These are phyloP conservation scores for Tulasnella sp. DNA, from an alignment of 768 basidiomycete species.

Conservation along the genomic window DNA sequence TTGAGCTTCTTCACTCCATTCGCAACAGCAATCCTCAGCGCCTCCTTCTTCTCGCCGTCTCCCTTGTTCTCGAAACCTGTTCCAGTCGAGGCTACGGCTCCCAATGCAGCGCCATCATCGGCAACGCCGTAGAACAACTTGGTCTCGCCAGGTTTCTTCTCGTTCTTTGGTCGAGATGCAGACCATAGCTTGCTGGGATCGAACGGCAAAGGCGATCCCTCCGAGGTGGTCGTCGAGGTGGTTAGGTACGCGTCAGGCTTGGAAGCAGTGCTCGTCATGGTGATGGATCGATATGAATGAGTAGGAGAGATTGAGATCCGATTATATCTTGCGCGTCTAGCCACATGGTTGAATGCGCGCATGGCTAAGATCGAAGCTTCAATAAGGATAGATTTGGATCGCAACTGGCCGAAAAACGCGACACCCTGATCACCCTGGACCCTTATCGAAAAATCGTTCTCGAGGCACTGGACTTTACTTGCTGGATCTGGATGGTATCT, in stretches of 20 bases:
- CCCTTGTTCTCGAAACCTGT: slow-evolving; percentile 35
- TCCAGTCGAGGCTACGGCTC: slow-evolving; percentile 43
- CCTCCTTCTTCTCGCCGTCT: slow-evolving; percentile 44
- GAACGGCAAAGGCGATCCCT: slow-evolving; percentile 28
- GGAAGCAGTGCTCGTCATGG: not conserved
- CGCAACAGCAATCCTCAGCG: slow-evolving; percentile 60
- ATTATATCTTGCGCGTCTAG: no score
- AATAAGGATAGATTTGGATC: no score
- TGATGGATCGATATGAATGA: no score
- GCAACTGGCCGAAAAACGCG: no score
- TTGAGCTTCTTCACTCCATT: slow-evolving; percentile 61
- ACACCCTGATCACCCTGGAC: no score
- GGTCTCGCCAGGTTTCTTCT: slow-evolving; percentile 21
- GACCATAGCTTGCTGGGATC: slow-evolving; percentile 39
- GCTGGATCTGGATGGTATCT: no score
- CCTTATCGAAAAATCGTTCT: no score
- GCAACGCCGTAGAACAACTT: slow-evolving; percentile 25
- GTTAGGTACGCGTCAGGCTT: slow-evolving; percentile 37
- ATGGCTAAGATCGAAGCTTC: no score
- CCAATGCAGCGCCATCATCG: slow-evolving; percentile 9
- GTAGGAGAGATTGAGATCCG: no score
- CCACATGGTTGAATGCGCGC: no score
- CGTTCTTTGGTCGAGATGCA: slow-evolving; percentile 20
- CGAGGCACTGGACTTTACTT: no score
- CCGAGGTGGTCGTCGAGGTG: slow-evolving; percentile 36